A percentile compares a stretch with the other conserved stretches of the same genome.
Conservation (phyloP, 2,329 filamentous ascomycete species). For the Pestalotiopsis sp. region DNA sequence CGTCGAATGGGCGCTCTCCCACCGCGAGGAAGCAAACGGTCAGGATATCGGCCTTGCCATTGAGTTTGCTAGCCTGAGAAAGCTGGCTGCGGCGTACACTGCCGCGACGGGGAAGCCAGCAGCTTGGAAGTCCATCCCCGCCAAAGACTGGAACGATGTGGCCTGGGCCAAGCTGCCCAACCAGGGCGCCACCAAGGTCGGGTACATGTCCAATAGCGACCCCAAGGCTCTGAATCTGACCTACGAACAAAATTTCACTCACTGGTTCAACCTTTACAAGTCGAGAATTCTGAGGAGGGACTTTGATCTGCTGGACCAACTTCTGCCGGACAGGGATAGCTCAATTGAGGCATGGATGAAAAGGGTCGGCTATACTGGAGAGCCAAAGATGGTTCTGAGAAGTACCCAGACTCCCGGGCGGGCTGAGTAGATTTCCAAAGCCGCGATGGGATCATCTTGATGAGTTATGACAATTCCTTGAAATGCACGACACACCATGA, state of each 20-base stretch:
- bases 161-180: neutral
- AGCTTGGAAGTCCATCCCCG: neutral
- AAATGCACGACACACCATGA: neutral
- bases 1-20: neutral
- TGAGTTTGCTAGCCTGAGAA: neutral
- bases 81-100: neutral
- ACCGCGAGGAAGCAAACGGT: neutral
- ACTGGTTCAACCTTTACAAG: neutral
- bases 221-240: neutral
- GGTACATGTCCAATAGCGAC: neutral
- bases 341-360: neutral
- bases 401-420: neutral
- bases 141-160: neutral
- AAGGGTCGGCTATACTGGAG: neutral
- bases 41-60: neutral
- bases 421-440: neutral
- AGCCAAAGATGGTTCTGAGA: neutral
- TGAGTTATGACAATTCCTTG: neutral
- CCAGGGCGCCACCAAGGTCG: neutral
- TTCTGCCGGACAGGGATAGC: neutral
- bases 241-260: neutral
- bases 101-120: neutral
- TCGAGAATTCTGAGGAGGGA: neutral
- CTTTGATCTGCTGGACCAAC: neutral
- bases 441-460: too few species aligned